Evolutionary conservation across 2,329 filamentous ascomycete genomes (phyloP), one percentile per base, ranked within the genome.

Genomic region (Plenodomus biglobosus): DNA sequence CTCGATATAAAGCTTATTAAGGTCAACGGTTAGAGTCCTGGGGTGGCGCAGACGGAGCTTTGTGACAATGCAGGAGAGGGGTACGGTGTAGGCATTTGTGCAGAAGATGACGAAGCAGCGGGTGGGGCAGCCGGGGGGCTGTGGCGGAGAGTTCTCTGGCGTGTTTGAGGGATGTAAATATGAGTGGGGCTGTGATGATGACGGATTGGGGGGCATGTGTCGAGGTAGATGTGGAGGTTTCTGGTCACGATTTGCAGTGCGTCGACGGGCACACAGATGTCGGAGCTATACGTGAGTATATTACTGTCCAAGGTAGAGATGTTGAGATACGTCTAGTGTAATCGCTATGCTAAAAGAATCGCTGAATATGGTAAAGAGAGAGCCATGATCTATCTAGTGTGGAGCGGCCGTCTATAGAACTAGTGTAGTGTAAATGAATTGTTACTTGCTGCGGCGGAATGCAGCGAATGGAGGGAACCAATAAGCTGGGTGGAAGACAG

Each of bases 1-100:
- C 59, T 87, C 24, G 85, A 88, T 58, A 61, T 89, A 46, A 78
- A 77, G 53, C 85, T 85, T 0, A 68, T 87, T 8, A 72, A 86
- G 1, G 84, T 87, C 20, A 88, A 88, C 61, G 62, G 79, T 0
- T 80, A 88, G 1, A 73, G 70, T 44, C 83, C 84, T 0, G 85
- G 85, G 0, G 71, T 75, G 0, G 74, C 77, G 22, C 66, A 75
- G 34, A 78, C 76, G 13, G 70, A 72, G 53, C 49, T 78, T 5
- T 78, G 75, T 75, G 48, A 48, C 20, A 60, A 62, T 38, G 46
- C 62, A 45, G 66, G 59, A 46, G 37, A 52, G 40, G 38, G 40
- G 30, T n/a, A 42, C 67, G 42, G 57, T 71, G 51, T 43, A 53
- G 50, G 30, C 17, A 7, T 45, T 53, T 39, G 58, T 42, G 49